Conservation (phyloP, 1,284 basidiomycete species). For the Ceratobasidium sp. region DNA sequence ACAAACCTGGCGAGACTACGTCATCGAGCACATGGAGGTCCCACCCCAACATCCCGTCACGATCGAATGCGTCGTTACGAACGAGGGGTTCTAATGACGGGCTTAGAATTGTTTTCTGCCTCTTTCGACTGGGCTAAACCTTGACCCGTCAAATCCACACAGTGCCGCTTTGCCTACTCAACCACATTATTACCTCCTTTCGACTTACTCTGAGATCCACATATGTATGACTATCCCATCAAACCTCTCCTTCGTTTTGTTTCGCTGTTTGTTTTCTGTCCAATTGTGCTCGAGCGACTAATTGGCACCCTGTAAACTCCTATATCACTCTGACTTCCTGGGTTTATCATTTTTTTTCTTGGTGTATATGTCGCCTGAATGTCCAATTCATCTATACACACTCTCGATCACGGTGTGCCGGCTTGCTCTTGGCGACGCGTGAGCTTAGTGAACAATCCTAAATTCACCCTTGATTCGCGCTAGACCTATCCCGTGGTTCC, state of each 20-base stretch:
- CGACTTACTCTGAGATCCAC: constrained; percentile 6
- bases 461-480: no score
- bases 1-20: constrained; percentile 28
- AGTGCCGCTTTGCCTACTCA: no score
- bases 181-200: neutral
- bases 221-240: constrained; percentile 35
- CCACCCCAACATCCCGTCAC: constrained; percentile 25
- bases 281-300: constrained; percentile 20
- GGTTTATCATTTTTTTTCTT: neutral
- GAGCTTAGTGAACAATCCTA: no score
- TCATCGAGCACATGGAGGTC: constrained; percentile 5
- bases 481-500: no score
- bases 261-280: constrained; percentile 21
- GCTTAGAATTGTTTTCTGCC: no score
- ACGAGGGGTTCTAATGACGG: neutral
- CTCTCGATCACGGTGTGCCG: no score
- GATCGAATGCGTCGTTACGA: constrained; percentile 15
- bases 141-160: no score
- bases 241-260: neutral
- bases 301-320: constrained; percentile 39
- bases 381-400: no score
- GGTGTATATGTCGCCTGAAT: no score
- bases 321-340: neutral
- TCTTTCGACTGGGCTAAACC: no score
- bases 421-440: no score